Evolutionary conservation across 2,329 filamentous ascomycete species (phyloP), one percentile per base, ranked within the genome.

Genomic region (Lasiodiplodia sp.): DNA sequence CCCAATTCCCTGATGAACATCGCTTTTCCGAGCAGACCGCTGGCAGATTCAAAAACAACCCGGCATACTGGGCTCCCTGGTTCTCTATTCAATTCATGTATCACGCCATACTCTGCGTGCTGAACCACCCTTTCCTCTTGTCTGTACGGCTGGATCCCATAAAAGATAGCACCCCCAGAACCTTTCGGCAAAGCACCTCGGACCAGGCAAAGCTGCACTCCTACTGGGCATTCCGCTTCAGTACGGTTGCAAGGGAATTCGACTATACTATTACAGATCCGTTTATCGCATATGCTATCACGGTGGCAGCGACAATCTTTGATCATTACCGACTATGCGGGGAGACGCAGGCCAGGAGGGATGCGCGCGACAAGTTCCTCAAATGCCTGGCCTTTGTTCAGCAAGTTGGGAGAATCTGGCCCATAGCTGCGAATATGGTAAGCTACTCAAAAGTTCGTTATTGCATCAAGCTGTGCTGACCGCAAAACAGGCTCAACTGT

Each of bases 31-130:
- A 84, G 21, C 78, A 80, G 31, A 76, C 80, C 0, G 68, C 76
- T 0, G 81, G 83, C 25, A 79, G 82, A 6, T 73, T 87, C 3
- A 78, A 84, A 67, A 72, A 76, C 0, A 79, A 82, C 60, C 78
- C 84, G 21, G 80, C 83, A 52, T 87, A 86, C 69, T 87, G 85
- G 85, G 83, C 82, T 0, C 84, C 85, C 0, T 87, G 83, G 81
- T 78, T 87, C 12, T 78, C 85, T 56, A 81, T 84, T 40, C 85
- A 87, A 69, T 83, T 86, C 69, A 74, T 86, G 16, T 86, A 86
- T 69, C 83, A 86, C 66, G 83, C 84, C 0, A 86, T 85, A 51
- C 78, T 86, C 0, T 86, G 84, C 69, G 78, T 86, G 0, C 76
- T 87, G 10, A 87, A 87, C 63, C 85, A 87, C 68, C 85, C 85